These are phyloP conservation scores for Backusella psychrophila DNA, from an alignment of 192 early-diverging fungal genomes.

Conservation along the genomic window DNA sequence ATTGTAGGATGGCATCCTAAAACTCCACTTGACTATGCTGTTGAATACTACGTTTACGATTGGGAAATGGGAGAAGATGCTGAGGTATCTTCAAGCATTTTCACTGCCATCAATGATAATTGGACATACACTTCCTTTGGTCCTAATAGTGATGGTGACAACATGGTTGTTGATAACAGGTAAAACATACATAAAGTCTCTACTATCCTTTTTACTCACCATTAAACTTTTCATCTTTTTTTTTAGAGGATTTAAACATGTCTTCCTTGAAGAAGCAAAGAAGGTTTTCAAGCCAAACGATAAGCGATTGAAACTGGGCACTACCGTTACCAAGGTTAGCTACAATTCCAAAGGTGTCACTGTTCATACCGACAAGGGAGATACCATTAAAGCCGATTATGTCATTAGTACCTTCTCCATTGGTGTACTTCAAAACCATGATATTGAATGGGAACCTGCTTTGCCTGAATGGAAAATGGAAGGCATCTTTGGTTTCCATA, in stretches of 20 bases:
- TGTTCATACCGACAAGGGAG: constrained; percentile 23
- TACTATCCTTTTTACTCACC: not conserved
- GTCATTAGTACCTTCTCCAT: constrained; percentile 39
- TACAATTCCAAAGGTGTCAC: constrained; percentile 25
- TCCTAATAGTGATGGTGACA: constrained; percentile 23
- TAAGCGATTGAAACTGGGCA: constrained; percentile 26
- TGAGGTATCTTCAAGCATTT: constrained; percentile 16
- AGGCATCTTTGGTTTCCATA: constrained; percentile 37
- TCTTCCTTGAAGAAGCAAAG: constrained; percentile 32
- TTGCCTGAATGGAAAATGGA: constrained; percentile 40
- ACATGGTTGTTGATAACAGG: constrained; percentile 31
- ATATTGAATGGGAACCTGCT: constrained; percentile 30
- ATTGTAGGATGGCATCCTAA: constrained; percentile 32
- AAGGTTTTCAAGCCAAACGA: constrained; percentile 26
- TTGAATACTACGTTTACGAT: constrained; percentile 37
- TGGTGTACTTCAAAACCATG: constrained; percentile 36
- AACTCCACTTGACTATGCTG: constrained; percentile 22
- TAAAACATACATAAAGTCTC: not conserved
- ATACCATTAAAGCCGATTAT: constrained; percentile 38
- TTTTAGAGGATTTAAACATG: constrained; percentile 34
- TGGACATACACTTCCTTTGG: constrained; percentile 25
- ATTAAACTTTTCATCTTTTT: not conserved
- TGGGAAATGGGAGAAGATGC: constrained; percentile 31
- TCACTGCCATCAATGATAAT: constrained; percentile 12
- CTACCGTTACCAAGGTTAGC: constrained; percentile 25